Evolutionary conservation across 2,329 filamentous ascomycete species (phyloP), one percentile per base, ranked within the genome.

Genomic region (Claviceps capensis): DNA sequence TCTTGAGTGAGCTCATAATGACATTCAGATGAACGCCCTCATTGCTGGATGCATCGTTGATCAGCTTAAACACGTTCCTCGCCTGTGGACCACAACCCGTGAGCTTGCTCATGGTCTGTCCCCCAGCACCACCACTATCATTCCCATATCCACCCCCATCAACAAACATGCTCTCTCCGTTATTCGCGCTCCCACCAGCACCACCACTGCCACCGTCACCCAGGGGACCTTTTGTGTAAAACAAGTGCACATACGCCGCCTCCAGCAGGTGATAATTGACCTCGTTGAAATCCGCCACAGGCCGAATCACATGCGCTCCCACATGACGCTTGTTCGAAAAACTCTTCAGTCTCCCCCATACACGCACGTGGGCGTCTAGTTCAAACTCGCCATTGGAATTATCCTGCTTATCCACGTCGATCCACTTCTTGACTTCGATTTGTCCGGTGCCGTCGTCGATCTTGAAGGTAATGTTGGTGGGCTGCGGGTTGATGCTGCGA

Each of bases 391-490:
- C 65, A 57, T 73, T 71, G 30, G 67, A 62, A 16, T 67, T 67
- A n/a, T 69, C 68, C 40, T 70, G 64, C 63, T 76, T 77, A 63
- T 81, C 79, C 58, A 76, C 70, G 68, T 91, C 85, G 53, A 86
- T 76, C 85, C 86, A 95, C 67, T 86, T 83, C 73, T 93, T 94
- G 59, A 88, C 90, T 69, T 98, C 94, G 61, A 96, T 84, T 55
- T 83, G 77, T 54, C 88, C 90, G 1, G 94, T 98, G 65, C 93
- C 93, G 69, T 98, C 93, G 70, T 98, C 93, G 61, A 98, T 74
- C 62, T 84, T 86, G 77, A 94, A 95, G 46, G 88, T 95, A 59
- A 89, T 82, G 71, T 95, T 94, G 59, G 91, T 96, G 42, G 85
- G 79, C 71, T 95, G 88, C n/a, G 79, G 78, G 64, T 81, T 86